Evolutionary conservation across 2,329 filamentous ascomycete species (phyloP), one percentile per base, ranked within the genome.

Genomic region (Diaporthe ampelina): DNA sequence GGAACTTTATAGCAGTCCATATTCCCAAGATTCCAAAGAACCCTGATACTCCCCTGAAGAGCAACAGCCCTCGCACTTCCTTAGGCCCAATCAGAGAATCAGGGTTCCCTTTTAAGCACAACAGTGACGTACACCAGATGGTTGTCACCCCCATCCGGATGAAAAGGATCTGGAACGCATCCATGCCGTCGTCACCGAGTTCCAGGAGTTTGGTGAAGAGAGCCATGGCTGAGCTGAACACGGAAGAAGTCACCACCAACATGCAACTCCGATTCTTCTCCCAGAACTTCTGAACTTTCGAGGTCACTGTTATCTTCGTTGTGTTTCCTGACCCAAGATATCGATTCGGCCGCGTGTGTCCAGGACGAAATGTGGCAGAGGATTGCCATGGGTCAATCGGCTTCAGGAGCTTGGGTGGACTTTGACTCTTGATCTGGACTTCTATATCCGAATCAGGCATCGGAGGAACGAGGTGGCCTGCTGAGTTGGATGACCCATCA

Each of bases 191-290:
- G 6, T 32, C 75, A 17, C 59, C 69, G 29, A 68, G 40, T 48
- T 72, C 73, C 10, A 76, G 73, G 29, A 75, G 82, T 26, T 95
- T 88, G 0, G 94, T 94, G 54, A 91, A 91, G 13, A 97, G 90
- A 81, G 97, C 97, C 95, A 98, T 98, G 70, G 94, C 83, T 0
- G 93, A 92, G 1, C 93, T 94, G 78, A 98, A 98, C 48, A 97
- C 85, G 82, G 97, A 95, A 0, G 94, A 90, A 3, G 92, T 76
- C 24, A 95, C 86, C 57, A 98, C 94, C 58, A 95, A 86, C 29
- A 93, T 85, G 26, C 95, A 88, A 2, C 94, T 94, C 77, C 93
- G 92, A 79, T 97, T 95, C 71, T 86, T 84, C 6, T 83, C 76
- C 92, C 93, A 95, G 76, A 90, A 84, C 29, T 74, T 76, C 29